Evolutionary conservation across 176 grass and related monocot genomes (phyloP).

Genomic region (Zea luxurians): DNA sequence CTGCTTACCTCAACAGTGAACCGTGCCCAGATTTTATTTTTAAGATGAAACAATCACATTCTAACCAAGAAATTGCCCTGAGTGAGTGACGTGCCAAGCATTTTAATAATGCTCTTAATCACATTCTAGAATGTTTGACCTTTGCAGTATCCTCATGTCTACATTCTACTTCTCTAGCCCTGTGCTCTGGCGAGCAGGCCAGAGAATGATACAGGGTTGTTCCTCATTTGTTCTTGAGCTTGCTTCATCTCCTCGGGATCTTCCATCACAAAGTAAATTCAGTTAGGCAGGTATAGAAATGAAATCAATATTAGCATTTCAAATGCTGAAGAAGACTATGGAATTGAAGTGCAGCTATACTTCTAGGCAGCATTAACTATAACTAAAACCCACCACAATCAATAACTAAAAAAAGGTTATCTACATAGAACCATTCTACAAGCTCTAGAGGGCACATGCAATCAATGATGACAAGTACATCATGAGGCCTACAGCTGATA

Average conservation of each 20-base stretch:
- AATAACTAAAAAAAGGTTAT: constrained; percentile 1
- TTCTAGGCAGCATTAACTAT: background rate
- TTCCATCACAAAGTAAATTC: constrained; percentile 33
- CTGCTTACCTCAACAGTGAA: constrained; percentile 73
- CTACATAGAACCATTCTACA: background rate
- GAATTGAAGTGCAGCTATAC: background rate
- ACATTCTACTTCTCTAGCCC: constrained; percentile 41
- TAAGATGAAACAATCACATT: too few species aligned
- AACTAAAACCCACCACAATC: background rate
- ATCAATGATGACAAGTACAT: background rate
- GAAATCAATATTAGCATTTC: background rate
- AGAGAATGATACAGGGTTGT: constrained; percentile 71
- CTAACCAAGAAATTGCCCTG: background rate
- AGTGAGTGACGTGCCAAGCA: background rate
- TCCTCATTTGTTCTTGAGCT: constrained; percentile 97
- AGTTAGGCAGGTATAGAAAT: constrained; percentile 5
- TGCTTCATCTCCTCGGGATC: constrained; percentile 98
- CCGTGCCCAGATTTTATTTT: constrained; percentile 82
- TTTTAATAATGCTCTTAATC: constrained; percentile 16
- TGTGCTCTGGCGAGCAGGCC: constrained; percentile 56
- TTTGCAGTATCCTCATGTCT: background rate
- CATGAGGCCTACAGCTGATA: background rate
- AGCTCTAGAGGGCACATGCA: background rate
- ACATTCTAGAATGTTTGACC: constrained; percentile 2
- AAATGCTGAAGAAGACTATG: background rate